Conservation (phyloP, 345 rosid species). For the Pistacia vera region DNA sequence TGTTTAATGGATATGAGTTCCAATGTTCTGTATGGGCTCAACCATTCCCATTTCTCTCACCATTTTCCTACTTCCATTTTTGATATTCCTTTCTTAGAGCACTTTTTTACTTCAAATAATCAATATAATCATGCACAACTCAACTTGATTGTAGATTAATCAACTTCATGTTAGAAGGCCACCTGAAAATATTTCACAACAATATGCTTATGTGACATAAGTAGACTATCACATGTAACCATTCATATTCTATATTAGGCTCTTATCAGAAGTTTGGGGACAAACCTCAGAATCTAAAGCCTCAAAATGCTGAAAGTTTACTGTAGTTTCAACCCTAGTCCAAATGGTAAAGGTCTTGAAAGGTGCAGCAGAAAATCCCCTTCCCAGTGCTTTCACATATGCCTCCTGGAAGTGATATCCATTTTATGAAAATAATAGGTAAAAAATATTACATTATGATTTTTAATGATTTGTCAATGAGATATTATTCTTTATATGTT, state of each 20-base stretch:
- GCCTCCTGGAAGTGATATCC: conserved; percentile 61
- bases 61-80: no score
- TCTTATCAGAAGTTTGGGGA: not conserved
- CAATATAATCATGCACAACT: not conserved
- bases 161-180: not conserved
- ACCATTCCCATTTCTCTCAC: not conserved
- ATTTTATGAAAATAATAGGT: not conserved
- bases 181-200: conserved; percentile 9
- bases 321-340: conserved; percentile 22
- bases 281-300: conserved; percentile 43
- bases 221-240: not conserved
- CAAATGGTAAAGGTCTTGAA: conserved; percentile 77
- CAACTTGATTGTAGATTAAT: not conserved
- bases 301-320: conserved; percentile 28
- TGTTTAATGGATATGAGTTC: not conserved
- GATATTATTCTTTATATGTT: not conserved
- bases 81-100: not conserved
- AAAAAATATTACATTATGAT: not conserved
- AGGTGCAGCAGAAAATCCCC: conserved; percentile 80
- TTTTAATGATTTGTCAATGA: not conserved
- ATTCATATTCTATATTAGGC: not conserved
- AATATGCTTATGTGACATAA: conserved; percentile 1
- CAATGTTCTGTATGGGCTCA: not conserved
- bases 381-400: conserved; percentile 85
- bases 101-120: not conserved